phyloP scores from a whole-genome alignment of 2,329 filamentous ascomycete species.

The Venturia oleaginea region DNA sequence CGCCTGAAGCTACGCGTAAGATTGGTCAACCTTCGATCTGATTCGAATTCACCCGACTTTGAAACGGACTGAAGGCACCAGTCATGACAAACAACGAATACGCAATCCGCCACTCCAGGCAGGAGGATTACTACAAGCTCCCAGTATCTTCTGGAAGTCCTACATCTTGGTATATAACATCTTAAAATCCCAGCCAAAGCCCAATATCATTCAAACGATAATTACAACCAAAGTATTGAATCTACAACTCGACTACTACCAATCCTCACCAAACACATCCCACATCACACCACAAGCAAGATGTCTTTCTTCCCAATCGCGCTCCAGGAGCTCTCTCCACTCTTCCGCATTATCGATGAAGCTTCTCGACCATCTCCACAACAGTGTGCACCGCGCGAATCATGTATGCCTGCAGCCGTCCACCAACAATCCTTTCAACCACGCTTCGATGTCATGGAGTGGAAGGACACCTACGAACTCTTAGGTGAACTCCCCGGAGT shows the following conservation, averaged over 20 bases:
- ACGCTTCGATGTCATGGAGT: slow-evolving; percentile 71
- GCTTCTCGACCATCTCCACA: slow-evolving; percentile 29
- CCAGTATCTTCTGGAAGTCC: slow-evolving; percentile 22
- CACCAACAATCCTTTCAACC: slow-evolving; percentile 49
- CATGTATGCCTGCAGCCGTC: slow-evolving; percentile 4
- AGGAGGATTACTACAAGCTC: slow-evolving; percentile 8
- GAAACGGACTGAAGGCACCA: not conserved
- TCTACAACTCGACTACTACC: slow-evolving; percentile 24
- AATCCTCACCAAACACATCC: slow-evolving; percentile 23
- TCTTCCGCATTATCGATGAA: slow-evolving; percentile 41
- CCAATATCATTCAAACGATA: slow-evolving; percentile 13
- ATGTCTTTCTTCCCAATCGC: slow-evolving; percentile 36
- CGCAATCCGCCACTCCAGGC: slow-evolving; percentile 5
- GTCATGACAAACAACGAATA: not conserved
- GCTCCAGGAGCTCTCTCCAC: slow-evolving; percentile 31
- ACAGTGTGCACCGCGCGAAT: slow-evolving; percentile 19
- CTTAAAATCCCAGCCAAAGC: slow-evolving; percentile 4
- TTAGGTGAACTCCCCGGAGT: slow-evolving; percentile 73
- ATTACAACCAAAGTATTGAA: slow-evolving; percentile 30
- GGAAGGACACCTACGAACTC: slow-evolving; percentile 59
- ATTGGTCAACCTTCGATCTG: not conserved
- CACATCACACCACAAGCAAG: slow-evolving; percentile 15
- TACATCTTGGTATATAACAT: slow-evolving; percentile 23
- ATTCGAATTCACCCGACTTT: not conserved
- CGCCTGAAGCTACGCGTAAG: not conserved